Percentiles rank a stretch among this genome's conserved stretches.
Evolutionary conservation across 2,329 filamentous ascomycete species (phyloP).

Genomic region (Didymella sp.): DNA sequence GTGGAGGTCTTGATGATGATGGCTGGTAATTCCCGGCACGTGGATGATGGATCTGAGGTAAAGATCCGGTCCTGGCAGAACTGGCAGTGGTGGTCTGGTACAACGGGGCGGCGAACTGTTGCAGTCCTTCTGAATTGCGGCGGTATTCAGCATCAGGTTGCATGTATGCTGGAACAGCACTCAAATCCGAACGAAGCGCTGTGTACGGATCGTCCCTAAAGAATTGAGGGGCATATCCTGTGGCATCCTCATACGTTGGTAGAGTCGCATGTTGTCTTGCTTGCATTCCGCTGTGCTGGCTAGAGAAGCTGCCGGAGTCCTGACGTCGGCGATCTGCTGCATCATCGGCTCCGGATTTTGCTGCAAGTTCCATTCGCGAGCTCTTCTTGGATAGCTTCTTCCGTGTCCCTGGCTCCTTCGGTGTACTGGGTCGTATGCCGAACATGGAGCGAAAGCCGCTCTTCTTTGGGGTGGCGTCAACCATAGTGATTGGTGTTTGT

Average conservation of each 20-base stretch:
- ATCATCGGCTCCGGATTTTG: constrained; percentile 18
- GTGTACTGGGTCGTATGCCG: constrained; percentile 24
- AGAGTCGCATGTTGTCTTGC: constrained; percentile 14
- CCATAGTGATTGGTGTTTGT: constrained; percentile 21
- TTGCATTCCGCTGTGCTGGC: constrained; percentile 23
- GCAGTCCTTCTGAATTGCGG: constrained; percentile 35
- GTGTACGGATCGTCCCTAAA: constrained; percentile 33
- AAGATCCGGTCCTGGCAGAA: constrained; percentile 24
- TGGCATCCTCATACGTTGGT: constrained; percentile 23
- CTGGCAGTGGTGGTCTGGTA: constrained; percentile 25
- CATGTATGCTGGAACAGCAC: constrained; percentile 3
- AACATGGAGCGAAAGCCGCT: constrained; percentile 33
- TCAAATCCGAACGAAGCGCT: constrained; percentile 8
- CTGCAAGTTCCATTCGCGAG: constrained; percentile 21
- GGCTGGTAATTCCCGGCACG: constrained; percentile 2
- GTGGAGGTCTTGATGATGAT: constrained; percentile 17
- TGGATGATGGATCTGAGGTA: constrained; percentile 23
- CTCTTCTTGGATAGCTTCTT: constrained; percentile 37
- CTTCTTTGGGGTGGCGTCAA: constrained; percentile 29
- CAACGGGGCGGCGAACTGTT: constrained; percentile 32
- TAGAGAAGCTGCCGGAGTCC: constrained; percentile 36
- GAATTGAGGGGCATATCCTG: constrained; percentile 11
- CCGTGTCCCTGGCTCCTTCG: constrained; percentile 26
- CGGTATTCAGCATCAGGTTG: constrained; percentile 29
- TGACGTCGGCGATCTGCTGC: constrained; percentile 26